Conservation (phyloP, 345 rosid genomes). For the Bruguiera sexangula region DNA sequence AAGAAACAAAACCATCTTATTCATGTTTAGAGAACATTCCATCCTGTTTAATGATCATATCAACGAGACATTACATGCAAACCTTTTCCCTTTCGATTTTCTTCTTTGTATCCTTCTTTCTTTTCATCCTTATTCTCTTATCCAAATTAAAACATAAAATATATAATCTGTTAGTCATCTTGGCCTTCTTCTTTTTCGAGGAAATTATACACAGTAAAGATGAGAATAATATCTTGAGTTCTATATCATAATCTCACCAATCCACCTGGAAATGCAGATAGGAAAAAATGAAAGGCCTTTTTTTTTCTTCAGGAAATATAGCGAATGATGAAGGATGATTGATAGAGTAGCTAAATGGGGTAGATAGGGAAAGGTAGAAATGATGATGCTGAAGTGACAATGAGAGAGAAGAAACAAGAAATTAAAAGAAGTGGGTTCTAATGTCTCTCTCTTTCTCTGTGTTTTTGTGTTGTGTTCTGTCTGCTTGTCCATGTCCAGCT, state of each 20-base stretch:
- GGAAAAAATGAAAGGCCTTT: not conserved
- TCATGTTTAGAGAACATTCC: too few relatives aligned
- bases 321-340: not conserved
- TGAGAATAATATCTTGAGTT: slow-evolving; percentile 2
- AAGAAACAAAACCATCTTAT: not conserved
- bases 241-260: too few relatives aligned
- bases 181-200: not conserved
- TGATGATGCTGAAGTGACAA: slow-evolving; percentile 1
- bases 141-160: too few relatives aligned
- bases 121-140: too few relatives aligned
- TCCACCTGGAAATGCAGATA: slow-evolving; percentile 36
- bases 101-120: too few relatives aligned
- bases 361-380: slow-evolving; percentile 24
- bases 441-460: too few relatives aligned
- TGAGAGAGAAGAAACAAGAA: slow-evolving; percentile 8
- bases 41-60: too few relatives aligned
- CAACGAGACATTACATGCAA: too few relatives aligned
- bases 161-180: too few relatives aligned
- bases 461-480: slow-evolving; percentile 31
- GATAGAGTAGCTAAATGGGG: not conserved
- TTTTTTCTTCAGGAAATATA: not conserved
- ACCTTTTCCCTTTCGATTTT: too few relatives aligned
- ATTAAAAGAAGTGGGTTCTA: not conserved
- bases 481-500: slow-evolving; percentile 57
- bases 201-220: not conserved